These are phyloP conservation scores for Curvularia hawaiiensis DNA, from an alignment of 2,329 filamentous ascomycete genomes.

Conservation along the genomic window DNA sequence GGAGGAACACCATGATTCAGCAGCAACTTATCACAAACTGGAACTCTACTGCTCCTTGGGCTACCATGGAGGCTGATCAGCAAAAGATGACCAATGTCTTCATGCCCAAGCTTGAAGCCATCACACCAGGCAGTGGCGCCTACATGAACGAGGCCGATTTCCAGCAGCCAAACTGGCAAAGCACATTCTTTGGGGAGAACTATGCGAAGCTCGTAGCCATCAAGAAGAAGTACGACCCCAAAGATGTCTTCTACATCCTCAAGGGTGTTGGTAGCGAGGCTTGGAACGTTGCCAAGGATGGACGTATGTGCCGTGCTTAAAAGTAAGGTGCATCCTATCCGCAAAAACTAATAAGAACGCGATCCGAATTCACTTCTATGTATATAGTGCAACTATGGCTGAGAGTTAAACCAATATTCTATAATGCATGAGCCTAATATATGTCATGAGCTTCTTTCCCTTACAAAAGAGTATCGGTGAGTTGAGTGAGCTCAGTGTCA, in stretches of 20 bases:
- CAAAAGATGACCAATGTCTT: conserved; percentile 28
- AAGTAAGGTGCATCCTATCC: background rate
- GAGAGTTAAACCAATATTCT: no score
- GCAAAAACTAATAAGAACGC: no score
- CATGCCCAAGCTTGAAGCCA: conserved; percentile 30
- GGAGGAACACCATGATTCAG: conserved; percentile 28
- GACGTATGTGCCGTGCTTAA: conserved; percentile 21
- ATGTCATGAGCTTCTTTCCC: no score
- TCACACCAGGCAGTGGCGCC: conserved; percentile 29
- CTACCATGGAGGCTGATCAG: conserved; percentile 17
- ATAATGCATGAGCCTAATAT: no score
- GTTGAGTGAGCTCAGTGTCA: no score
- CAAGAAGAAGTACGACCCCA: conserved; percentile 33
- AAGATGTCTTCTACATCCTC: conserved; percentile 24
- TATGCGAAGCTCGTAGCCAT: conserved; percentile 23
- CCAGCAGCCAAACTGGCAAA: conserved; percentile 30
- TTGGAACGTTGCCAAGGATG: conserved; percentile 19
- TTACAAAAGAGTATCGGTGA: no score
- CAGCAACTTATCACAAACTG: conserved; percentile 29
- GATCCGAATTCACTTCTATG: no score
- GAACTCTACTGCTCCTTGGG: conserved; percentile 22
- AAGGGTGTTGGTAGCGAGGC: conserved; percentile 31
- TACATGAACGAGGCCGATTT: conserved; percentile 42
- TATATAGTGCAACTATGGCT: no score
- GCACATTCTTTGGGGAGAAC: conserved; percentile 31